Evolutionary conservation across 306 rosid genomes (phyloP).

Genomic region (Fragaria iinumae): DNA sequence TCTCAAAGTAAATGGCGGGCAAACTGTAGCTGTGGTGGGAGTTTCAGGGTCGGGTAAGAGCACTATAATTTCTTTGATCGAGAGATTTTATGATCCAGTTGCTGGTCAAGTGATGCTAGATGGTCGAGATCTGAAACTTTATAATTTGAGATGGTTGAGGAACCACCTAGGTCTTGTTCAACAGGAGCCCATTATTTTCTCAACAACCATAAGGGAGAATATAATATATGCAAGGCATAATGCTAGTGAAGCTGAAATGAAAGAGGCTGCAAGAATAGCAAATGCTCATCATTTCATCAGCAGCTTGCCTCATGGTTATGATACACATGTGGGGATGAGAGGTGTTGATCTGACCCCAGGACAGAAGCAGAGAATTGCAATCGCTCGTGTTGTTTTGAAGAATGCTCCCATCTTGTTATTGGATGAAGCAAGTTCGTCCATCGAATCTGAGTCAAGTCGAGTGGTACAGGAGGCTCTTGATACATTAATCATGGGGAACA

Average conservation of each 20-base stretch:
- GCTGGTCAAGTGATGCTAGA: slow-evolving; percentile 96
- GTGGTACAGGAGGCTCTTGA: slow-evolving; percentile 99
- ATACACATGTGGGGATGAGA: slow-evolving; percentile 99
- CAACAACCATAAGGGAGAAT: slow-evolving; percentile 94
- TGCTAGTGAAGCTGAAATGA: slow-evolving; percentile 98
- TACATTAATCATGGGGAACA: slow-evolving; percentile 97
- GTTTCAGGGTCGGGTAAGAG: slow-evolving; percentile 99
- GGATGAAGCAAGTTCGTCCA: slow-evolving; percentile 98
- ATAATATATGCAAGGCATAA: slow-evolving; percentile 96
- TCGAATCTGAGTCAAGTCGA: slow-evolving; percentile 97
- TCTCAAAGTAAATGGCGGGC: slow-evolving; percentile 92
- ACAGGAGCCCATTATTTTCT: slow-evolving; percentile 97
- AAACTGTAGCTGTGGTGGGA: slow-evolving; percentile 95
- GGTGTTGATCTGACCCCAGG: slow-evolving; percentile 98
- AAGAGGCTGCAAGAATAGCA: slow-evolving; percentile 98
- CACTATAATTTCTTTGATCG: slow-evolving; percentile 89
- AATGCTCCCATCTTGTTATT: slow-evolving; percentile 91
- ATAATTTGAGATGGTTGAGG: slow-evolving; percentile 95
- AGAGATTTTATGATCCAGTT: slow-evolving; percentile 97
- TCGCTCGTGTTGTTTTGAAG: slow-evolving; percentile 90
- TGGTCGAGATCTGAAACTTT: slow-evolving; percentile 85
- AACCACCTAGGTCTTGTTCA: slow-evolving; percentile 97
- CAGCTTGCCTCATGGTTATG: slow-evolving; percentile 97
- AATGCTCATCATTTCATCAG: slow-evolving; percentile 99
- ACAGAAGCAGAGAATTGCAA: slow-evolving; percentile 99